Conservation (phyloP, 2,329 filamentous ascomycete species). For the Ophiocordyceps robertsii region DNA sequence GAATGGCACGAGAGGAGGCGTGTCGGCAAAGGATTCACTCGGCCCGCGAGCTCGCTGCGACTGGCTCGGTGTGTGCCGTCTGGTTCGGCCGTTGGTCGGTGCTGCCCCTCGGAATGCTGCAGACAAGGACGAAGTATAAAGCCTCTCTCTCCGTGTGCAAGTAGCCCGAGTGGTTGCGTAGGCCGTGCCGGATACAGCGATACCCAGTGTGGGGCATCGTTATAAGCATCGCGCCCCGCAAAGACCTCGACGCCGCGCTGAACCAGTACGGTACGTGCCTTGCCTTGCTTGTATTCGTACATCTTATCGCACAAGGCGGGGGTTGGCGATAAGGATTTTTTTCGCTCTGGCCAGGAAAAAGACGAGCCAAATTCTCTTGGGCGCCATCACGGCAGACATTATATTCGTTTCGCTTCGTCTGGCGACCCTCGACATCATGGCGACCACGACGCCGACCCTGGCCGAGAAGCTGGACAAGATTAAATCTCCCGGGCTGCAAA, state of each 20-base stretch:
- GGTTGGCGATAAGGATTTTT: slow-evolving; percentile 12
- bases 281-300: not conserved
- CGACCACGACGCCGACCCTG: slow-evolving; percentile 37
- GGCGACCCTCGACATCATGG: slow-evolving; percentile 9
- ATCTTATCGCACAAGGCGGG: slow-evolving; percentile 8
- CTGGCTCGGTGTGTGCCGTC: not conserved
- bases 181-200: not conserved
- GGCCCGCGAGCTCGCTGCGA: not conserved
- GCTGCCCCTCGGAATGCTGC: no score
- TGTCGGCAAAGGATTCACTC: slow-evolving; percentile 1
- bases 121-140: no score
- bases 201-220: not conserved
- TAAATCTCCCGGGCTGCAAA: slow-evolving; percentile 89
- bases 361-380: no score
- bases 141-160: not conserved
- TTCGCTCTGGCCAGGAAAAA: slow-evolving; percentile 1
- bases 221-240: not conserved
- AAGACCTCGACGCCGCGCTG: not conserved
- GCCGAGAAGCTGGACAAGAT: slow-evolving; percentile 95
- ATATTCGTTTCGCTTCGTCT: not conserved
- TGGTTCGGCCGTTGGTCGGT: not conserved
- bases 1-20: slow-evolving; percentile 4
- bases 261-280: not conserved
- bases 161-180: not conserved
- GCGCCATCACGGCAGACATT: not conserved